Conservation (phyloP, 2,329 filamentous ascomycete genomes). For the Bipolaris zeicola region DNA sequence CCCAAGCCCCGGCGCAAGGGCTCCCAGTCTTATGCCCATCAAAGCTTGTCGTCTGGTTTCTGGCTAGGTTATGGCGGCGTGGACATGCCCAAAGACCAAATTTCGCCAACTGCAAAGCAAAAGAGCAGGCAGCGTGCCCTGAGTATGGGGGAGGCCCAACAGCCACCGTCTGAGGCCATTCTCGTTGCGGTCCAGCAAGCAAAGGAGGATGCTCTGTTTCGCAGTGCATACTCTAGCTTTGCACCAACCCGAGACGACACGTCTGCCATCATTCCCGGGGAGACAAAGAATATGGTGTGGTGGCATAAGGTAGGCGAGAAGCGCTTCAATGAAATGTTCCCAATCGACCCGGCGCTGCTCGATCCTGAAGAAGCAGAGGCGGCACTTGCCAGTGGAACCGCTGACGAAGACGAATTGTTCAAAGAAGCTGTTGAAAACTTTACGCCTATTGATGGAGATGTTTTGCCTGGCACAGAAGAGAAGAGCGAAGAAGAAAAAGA, state of each 20-base stretch:
- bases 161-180: conserved; percentile 51
- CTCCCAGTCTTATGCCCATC: conserved; percentile 66
- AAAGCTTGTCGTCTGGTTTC: conserved; percentile 68
- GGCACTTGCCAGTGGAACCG: conserved; percentile 44
- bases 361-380: conserved; percentile 46
- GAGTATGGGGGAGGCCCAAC: conserved; percentile 67
- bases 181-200: conserved; percentile 57
- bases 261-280: conserved; percentile 70
- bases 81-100: conserved; percentile 49
- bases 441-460: conserved; percentile 34
- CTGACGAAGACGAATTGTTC: conserved; percentile 45
- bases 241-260: conserved; percentile 77
- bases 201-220: conserved; percentile 75
- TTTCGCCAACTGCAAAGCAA: conserved; percentile 67
- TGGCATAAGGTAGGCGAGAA: conserved; percentile 74
- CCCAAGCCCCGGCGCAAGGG: conserved; percentile 50
- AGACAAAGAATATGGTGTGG: conserved; percentile 72
- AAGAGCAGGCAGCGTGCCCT: conserved; percentile 75
- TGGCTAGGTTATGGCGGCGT: conserved; percentile 64
- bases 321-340: conserved; percentile 68
- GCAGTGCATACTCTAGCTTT: conserved; percentile 79
- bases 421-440: conserved; percentile 48
- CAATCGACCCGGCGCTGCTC: conserved; percentile 54
- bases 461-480: conserved; percentile 31
- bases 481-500: conserved; percentile 62